A percentile compares a stretch with the other conserved stretches of the same genome.
phyloP scores from a whole-genome alignment of 2,329 filamentous ascomycete species.

The Fusarium sp. region DNA sequence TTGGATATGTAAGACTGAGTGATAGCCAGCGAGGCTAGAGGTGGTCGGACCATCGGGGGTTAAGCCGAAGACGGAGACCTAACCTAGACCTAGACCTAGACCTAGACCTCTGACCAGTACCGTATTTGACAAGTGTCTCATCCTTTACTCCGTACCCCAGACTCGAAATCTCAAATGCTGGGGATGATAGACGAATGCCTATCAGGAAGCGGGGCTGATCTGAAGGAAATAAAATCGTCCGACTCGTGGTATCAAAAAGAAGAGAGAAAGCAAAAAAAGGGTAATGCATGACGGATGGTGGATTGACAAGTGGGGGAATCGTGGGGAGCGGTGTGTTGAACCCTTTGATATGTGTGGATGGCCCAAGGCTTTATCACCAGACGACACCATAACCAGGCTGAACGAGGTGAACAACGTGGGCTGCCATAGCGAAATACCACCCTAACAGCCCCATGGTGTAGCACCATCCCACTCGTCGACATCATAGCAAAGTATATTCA shows the following conservation, averaged over 20 bases:
- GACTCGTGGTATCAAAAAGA: conserved; percentile 28
- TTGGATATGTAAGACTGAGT: neutral
- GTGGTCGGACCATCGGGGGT: conserved; percentile 30
- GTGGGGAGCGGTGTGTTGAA: conserved; percentile 47
- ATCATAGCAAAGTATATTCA: conserved; percentile 21
- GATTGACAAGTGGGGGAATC: conserved; percentile 40
- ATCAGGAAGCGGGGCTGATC: conserved; percentile 38
- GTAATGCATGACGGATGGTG: conserved; percentile 8
- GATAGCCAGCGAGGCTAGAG: neutral
- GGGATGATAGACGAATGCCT: conserved; percentile 35
- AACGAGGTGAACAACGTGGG: conserved; percentile 34
- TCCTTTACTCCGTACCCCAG: conserved; percentile 45
- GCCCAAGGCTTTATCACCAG: conserved; percentile 33
- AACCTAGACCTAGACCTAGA: too few species aligned
- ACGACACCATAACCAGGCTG: conserved; percentile 25
- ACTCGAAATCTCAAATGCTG: conserved; percentile 28
- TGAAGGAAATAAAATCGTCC: conserved; percentile 33
- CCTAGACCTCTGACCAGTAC: neutral
- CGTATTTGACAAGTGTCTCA: neutral
- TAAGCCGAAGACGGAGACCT: conserved; percentile 38
- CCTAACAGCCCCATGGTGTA: conserved; percentile 23
- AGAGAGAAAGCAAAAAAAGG: conserved; percentile 16
- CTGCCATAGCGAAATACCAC: conserved; percentile 27
- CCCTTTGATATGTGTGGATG: conserved; percentile 38
- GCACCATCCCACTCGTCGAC: conserved; percentile 34